Evolutionary conservation across 805 yeast genomes (phyloP).

Genomic region (Schizosaccharomyces japonicus): DNA sequence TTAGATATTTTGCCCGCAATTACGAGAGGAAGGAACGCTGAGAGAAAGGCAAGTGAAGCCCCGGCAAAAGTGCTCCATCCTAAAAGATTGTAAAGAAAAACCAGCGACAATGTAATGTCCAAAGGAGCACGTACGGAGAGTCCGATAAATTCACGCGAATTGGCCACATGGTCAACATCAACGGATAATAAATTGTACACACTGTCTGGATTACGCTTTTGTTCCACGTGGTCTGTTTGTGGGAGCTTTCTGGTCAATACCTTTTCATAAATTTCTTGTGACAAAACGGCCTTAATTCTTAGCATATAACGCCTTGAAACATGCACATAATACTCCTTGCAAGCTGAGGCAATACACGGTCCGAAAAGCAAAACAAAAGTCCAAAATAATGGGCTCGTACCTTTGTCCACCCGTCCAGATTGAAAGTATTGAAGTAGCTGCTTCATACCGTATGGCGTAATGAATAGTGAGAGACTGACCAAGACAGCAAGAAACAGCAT

Average conservation of each 20-base stretch:
- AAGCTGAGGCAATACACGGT: not conserved
- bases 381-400: not conserved
- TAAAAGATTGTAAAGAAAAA: conserved; percentile 40
- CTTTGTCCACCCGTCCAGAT: not conserved
- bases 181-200: conserved; percentile 82
- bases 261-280: not conserved
- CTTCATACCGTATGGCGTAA: not conserved
- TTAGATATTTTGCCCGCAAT: conserved; percentile 39
- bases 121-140: conserved; percentile 46
- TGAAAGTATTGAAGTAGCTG: not conserved
- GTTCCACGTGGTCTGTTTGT: not conserved
- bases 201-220: not conserved
- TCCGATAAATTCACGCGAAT: conserved; percentile 11
- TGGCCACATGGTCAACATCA: conserved; percentile 79
- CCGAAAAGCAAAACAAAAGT: not conserved
- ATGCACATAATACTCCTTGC: not conserved
- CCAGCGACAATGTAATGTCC: conserved; percentile 48
- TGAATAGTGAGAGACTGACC: not conserved
- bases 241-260: not conserved
- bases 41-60: conserved; percentile 49
- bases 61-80: conserved; percentile 86
- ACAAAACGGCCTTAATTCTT: not conserved
- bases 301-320: not conserved
- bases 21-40: conserved; percentile 45
- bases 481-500: not conserved